Conservation (phyloP, 73 alveolate species). For the Chromera velia region DNA sequence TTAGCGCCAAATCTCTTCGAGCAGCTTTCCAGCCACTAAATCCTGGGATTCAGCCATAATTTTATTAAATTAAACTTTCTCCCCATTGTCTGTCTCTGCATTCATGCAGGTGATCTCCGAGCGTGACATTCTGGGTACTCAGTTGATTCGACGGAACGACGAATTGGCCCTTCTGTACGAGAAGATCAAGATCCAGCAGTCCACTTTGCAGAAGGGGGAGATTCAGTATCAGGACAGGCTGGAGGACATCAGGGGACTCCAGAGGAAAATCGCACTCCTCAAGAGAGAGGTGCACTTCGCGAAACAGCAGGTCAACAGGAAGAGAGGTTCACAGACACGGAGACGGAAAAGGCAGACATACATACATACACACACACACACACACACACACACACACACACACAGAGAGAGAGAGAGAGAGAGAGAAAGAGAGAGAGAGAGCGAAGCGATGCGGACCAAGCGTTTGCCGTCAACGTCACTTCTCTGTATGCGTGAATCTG, state of each 20-base stretch:
- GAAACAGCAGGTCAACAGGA: slow-evolving; percentile 54
- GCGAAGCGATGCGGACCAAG: neutral
- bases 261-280: slow-evolving; percentile 64
- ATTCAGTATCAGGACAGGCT: slow-evolving; percentile 12
- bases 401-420: too few relatives aligned
- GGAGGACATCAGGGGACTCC: slow-evolving; percentile 68
- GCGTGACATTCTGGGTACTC: slow-evolving; percentile 77
- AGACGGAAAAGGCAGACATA: too few relatives aligned
- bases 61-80: too few relatives aligned
- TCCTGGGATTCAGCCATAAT: too few relatives aligned
- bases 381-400: too few relatives aligned
- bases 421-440: neutral
- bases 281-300: slow-evolving; percentile 59
- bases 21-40: too few relatives aligned
- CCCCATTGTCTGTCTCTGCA: too few relatives aligned
- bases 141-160: slow-evolving; percentile 92
- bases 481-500: too few relatives aligned
- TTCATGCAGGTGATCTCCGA: slow-evolving; percentile 65
- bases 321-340: neutral
- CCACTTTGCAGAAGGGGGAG: slow-evolving; percentile 85
- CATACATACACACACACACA: too few relatives aligned
- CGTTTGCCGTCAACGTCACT: too few relatives aligned
- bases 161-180: slow-evolving; percentile 95
- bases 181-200: slow-evolving; percentile 80
- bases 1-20: too few relatives aligned